phyloP scores from a whole-genome alignment of 768 basidiomycete species.

The Termitomyces sp. region DNA sequence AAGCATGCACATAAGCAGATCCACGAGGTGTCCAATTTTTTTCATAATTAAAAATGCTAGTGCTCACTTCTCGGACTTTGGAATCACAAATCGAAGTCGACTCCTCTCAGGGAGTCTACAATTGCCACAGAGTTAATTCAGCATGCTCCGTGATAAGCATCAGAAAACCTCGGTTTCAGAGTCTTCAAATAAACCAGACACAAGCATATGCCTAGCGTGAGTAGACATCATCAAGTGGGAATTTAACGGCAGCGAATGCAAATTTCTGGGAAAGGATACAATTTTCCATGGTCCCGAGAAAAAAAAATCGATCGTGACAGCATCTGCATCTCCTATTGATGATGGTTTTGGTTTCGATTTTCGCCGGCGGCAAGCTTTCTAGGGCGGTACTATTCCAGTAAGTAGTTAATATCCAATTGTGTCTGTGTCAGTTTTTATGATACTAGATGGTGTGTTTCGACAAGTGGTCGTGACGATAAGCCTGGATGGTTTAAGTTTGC shows the following conservation, averaged over 20 bases:
- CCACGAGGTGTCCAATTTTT: background rate
- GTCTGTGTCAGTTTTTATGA: too few species aligned
- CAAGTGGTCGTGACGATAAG: too few species aligned
- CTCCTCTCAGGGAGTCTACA: background rate
- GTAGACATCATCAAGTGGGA: conserved; percentile 1
- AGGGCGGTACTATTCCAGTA: too few species aligned
- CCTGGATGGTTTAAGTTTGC: too few species aligned
- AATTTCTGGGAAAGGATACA: conserved; percentile 4
- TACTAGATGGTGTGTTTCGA: too few species aligned
- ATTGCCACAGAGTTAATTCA: background rate
- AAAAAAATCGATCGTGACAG: conserved; percentile 7
- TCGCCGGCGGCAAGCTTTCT: too few species aligned
- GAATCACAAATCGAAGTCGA: background rate
- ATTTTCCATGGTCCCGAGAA: background rate
- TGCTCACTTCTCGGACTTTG: background rate
- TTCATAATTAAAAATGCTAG: too few species aligned
- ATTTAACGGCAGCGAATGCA: conserved; percentile 6
- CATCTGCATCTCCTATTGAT: conserved; percentile 12
- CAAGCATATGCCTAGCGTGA: conserved; percentile 9
- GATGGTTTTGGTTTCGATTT: too few species aligned
- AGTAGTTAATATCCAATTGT: too few species aligned
- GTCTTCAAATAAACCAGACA: conserved; percentile 13
- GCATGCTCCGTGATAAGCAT: conserved; percentile 6
- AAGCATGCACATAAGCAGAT: background rate
- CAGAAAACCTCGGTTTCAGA: conserved; percentile 1